Conservation (phyloP, 2,329 filamentous ascomycete species). For the Apiospora koreana region DNA sequence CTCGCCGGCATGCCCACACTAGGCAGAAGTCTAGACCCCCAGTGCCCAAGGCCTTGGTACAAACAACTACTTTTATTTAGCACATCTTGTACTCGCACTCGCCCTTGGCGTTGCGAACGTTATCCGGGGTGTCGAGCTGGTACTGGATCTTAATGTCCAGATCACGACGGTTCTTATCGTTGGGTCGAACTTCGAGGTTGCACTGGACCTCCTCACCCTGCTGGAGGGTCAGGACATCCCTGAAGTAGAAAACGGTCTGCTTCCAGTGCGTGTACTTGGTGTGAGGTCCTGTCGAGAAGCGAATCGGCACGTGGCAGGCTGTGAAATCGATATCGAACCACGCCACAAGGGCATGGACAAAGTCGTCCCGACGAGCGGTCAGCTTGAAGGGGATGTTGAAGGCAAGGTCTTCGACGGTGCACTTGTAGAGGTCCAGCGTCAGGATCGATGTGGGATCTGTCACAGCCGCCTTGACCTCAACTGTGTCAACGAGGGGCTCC, state of each 20-base stretch:
- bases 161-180: constrained; percentile 91
- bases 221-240: constrained; percentile 89
- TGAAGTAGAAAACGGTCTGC: constrained; percentile 97
- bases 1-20: not conserved
- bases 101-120: constrained; percentile 67
- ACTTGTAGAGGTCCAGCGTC: constrained; percentile 91
- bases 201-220: constrained; percentile 79
- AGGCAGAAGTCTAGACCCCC: not conserved
- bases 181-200: constrained; percentile 79
- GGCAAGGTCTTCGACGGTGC: constrained; percentile 78
- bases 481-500: constrained; percentile 95
- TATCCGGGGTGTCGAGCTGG: constrained; percentile 74
- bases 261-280: constrained; percentile 99
- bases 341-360: constrained; percentile 91
- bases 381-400: constrained; percentile 82
- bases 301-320: constrained; percentile 96
- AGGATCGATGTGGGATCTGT: constrained; percentile 86
- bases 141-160: constrained; percentile 90
- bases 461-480: constrained; percentile 95
- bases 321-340: constrained; percentile 99
- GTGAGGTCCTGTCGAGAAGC: constrained; percentile 95
- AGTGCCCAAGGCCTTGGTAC: not conserved
- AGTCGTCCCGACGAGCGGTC: constrained; percentile 80
- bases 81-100: constrained; percentile 80
- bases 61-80: constrained; percentile 40